Base-by-base conservation (phyloP, 352 stramenopile species). In the Phytophthora parvispora region DNA sequence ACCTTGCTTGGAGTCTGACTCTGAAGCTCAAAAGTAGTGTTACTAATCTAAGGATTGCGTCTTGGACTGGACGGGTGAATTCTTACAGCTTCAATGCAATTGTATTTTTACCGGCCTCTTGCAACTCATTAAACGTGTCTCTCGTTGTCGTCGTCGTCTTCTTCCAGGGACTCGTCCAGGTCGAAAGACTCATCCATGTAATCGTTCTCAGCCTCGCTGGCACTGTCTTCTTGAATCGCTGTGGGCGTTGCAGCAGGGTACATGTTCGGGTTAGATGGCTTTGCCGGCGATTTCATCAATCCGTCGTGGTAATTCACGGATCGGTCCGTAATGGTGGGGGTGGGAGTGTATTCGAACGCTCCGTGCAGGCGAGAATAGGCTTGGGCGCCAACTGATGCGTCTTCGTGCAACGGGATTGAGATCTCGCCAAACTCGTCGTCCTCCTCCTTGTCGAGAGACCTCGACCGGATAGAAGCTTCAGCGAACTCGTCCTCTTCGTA, bases 171-270 rank as follows among this genome's bases (percentile, higher is more conserved):
- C 49, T 94, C 86, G 28, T 94, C 82, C 22, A 92, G 48, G 36
- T 94, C 86, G 43, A 94, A 94, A 3, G 84, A 94, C 25, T 92
- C 86, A 45, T 90, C 84, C 59, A 91, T 53, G 47, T 92, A 91
- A 42, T 83, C 83, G 6, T 84, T 60, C 22, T 85, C 72, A 22
- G 56, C 83, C 5, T 83, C 72, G 6, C 78, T 78, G 13, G 64
- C 67, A 34, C 75, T 55, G 10, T 66, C 58, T 3, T 56, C 42
- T 32, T 69, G 32, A 22, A 18, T 20, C 22, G 28, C 18, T 55
- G 59, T 64, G 31, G 54, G 18, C 51, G 62, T 34, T 28, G 42
- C 18, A 8, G 16, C 13, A 25, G 40, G 1, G 2, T 8, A 47
- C 24, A 20, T 2, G 27, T 20, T 72, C 25, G 8, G n/a, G n/a